A percentile compares a stretch with the other conserved stretches of the same genome.
These are phyloP conservation scores for Phytophthora sp. DNA, from an alignment of 352 stramenopile species.

Conservation along the genomic window DNA sequence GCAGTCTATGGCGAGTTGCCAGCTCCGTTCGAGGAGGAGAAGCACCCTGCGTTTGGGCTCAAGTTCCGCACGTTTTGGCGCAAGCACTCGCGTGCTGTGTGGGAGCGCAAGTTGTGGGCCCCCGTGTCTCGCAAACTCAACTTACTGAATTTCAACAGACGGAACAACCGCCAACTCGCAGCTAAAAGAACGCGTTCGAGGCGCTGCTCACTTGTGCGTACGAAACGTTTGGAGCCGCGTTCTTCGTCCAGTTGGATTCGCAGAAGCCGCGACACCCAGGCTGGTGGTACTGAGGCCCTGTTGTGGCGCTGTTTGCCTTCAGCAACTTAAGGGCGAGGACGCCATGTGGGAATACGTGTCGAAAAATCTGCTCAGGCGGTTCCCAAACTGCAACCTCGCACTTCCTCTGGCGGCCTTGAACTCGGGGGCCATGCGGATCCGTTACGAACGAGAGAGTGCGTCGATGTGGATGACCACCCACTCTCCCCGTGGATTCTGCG, in stretches of 20 bases:
- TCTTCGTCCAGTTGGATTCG: constrained; percentile 52
- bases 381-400: constrained; percentile 47
- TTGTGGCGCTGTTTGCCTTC: constrained; percentile 41
- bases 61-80: constrained; percentile 49
- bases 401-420: constrained; percentile 47
- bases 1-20: constrained; percentile 36
- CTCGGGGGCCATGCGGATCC: constrained; percentile 19
- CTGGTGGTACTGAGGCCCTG: constrained; percentile 55
- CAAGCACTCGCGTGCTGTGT: constrained; percentile 41
- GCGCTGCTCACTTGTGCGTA: constrained; percentile 37
- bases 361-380: constrained; percentile 36
- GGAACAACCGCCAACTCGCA: constrained; percentile 40
- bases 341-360: constrained; percentile 45
- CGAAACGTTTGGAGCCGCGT: constrained; percentile 35
- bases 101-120: constrained; percentile 63
- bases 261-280: constrained; percentile 39
- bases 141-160: constrained; percentile 8
- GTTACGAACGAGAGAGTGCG: constrained; percentile 12
- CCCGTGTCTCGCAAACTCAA: constrained; percentile 27
- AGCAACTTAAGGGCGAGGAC: constrained; percentile 32
- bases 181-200: constrained; percentile 42
- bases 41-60: constrained; percentile 19
- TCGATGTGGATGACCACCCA: constrained; percentile 38
- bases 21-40: constrained; percentile 42
- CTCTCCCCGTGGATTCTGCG: constrained; percentile 9